Evolutionary conservation across 148 eudicot species (phyloP).

Genomic region (Arctostaphylos glauca): DNA sequence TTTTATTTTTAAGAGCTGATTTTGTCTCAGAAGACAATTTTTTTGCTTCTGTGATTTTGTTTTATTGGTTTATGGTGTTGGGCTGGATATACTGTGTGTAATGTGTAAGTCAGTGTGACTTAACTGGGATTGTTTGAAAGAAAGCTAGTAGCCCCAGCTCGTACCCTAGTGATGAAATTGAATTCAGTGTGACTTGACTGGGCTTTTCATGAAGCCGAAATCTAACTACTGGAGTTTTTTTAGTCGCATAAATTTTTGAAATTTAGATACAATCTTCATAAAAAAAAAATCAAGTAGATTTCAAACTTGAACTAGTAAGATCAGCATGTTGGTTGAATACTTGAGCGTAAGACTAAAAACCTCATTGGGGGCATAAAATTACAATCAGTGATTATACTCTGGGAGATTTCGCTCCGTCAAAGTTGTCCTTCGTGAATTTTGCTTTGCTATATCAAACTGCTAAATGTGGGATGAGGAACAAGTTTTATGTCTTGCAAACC

Average conservation of each 20-base stretch:
- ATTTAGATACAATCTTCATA: neutral
- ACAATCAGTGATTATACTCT: neutral
- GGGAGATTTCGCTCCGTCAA: neutral
- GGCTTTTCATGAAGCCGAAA: neutral
- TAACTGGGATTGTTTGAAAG: neutral
- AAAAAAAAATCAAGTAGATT: neutral
- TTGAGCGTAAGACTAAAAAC: neutral
- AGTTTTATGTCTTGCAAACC: neutral
- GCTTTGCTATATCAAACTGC: neutral
- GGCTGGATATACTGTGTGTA: neutral
- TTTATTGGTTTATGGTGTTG: slow-evolving; percentile 4
- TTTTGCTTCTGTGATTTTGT: neutral
- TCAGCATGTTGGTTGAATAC: neutral
- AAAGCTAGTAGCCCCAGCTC: too few species aligned
- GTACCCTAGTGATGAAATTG: too few species aligned
- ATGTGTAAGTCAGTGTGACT: neutral
- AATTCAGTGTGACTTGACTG: slow-evolving; percentile 4
- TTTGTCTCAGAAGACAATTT: neutral
- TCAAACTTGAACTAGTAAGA: neutral
- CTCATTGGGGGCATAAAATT: neutral
- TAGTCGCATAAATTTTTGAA: neutral
- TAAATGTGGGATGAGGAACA: neutral
- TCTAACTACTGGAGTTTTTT: neutral
- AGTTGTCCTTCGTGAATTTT: neutral
- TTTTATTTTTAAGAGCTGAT: neutral